Percentiles rank a stretch among this genome's conserved stretches.
phyloP scores from a whole-genome alignment of 225 moss, liverwort and hornwort genomes.

The Polytrichum formosum region DNA sequence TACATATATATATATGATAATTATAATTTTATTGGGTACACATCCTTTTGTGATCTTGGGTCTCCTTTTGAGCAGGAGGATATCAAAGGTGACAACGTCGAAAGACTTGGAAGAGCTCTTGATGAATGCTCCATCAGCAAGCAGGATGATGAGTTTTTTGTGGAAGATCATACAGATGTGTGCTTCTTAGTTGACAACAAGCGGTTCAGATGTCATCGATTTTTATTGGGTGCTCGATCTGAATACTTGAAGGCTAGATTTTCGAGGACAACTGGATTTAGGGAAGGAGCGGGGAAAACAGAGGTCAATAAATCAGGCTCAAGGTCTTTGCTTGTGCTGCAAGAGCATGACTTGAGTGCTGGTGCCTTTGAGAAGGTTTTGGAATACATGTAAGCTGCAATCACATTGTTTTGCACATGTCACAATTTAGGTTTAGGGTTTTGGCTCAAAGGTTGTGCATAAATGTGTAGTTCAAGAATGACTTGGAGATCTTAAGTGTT shows the following conservation, averaged over 20 bases:
- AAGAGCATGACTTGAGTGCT: slow-evolving; percentile 79
- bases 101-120: slow-evolving; percentile 39
- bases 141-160: slow-evolving; percentile 35
- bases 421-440: no score
- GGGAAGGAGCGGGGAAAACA: slow-evolving; percentile 33
- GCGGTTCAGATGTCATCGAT: slow-evolving; percentile 71
- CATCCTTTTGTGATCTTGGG: slow-evolving; percentile 11
- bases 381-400: slow-evolving; percentile 75
- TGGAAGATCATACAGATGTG: slow-evolving; percentile 76
- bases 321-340: slow-evolving; percentile 47
- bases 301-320: slow-evolving; percentile 14
- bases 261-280: slow-evolving; percentile 53
- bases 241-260: slow-evolving; percentile 95
- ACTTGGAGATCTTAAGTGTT: no score
- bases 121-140: slow-evolving; percentile 50
- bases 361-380: slow-evolving; percentile 71
- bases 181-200: slow-evolving; percentile 62
- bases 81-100: slow-evolving; percentile 17
- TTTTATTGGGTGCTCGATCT: slow-evolving; percentile 69
- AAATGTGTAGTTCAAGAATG: no score
- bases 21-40: slow-evolving; percentile 1
- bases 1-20: not conserved
- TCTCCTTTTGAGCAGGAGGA: slow-evolving; percentile 19
- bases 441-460: no score
- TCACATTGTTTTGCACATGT: no score